These are phyloP conservation scores for Ocimum tenuiflorum DNA, from an alignment of 257 asterid species.

Conservation along the genomic window DNA sequence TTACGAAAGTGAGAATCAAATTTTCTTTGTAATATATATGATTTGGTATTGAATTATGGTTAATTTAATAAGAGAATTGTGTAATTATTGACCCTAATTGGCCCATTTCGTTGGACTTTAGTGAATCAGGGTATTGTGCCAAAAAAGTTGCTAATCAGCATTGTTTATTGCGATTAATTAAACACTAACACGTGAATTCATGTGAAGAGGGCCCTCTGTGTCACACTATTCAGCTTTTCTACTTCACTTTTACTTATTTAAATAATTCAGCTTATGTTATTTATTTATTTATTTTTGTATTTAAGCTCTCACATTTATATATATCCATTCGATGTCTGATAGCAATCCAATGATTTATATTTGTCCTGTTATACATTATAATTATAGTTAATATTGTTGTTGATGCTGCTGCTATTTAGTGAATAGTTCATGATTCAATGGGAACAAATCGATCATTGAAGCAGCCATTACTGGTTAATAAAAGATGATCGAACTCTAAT, in stretches of 20 bases:
- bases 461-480: background rate
- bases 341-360: background rate
- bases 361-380: background rate
- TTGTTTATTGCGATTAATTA: conserved; percentile 24
- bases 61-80: conserved; percentile 11
- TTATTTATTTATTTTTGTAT: background rate
- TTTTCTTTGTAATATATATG: background rate
- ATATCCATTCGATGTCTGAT: background rate
- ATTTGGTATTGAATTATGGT: conserved; percentile 16
- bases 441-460: background rate
- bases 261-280: background rate
- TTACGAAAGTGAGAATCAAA: conserved; percentile 30
- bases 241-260: background rate
- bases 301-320: background rate
- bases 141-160: conserved; percentile 24
- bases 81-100: conserved; percentile 41
- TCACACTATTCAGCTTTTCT: conserved; percentile 15
- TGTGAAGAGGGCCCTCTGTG: conserved; percentile 53
- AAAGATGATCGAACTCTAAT: too few relatives aligned
- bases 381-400: too few relatives aligned
- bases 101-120: conserved; percentile 36
- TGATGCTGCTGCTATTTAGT: too few relatives aligned
- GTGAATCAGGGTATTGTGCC: conserved; percentile 25
- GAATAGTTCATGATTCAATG: background rate
- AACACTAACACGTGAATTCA: conserved; percentile 56